Evolutionary conservation across 2,329 filamentous ascomycete genomes (phyloP).

Genomic region (Diaporthe sp.): DNA sequence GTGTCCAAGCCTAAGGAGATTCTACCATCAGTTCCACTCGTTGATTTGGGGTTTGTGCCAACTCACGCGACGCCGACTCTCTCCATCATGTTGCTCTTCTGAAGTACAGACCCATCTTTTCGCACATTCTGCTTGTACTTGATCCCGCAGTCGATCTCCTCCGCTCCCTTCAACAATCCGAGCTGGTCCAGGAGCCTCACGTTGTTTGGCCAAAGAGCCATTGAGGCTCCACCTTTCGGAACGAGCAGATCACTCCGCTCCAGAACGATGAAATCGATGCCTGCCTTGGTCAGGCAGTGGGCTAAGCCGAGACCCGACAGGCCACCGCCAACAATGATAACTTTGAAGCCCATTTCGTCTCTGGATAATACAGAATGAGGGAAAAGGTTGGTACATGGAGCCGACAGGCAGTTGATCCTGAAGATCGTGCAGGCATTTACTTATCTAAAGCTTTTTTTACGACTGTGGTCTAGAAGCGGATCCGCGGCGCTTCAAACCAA

Average conservation of each 20-base stretch:
- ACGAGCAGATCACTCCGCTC: slow-evolving; percentile 46
- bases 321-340: slow-evolving; percentile 51
- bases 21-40: slow-evolving; percentile 3
- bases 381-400: neutral
- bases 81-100: slow-evolving; percentile 43
- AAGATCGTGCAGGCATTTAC: slow-evolving; percentile 1
- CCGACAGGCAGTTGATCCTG: neutral
- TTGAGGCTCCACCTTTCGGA: slow-evolving; percentile 44
- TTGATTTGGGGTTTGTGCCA: neutral
- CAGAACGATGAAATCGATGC: slow-evolving; percentile 50
- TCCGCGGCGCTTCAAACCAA: slow-evolving; percentile 2
- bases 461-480: slow-evolving; percentile 5
- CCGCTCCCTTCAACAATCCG: slow-evolving; percentile 45
- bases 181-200: slow-evolving; percentile 49
- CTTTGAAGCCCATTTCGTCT: slow-evolving; percentile 41
- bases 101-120: slow-evolving; percentile 43
- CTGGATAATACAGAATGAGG: neutral
- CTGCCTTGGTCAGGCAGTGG: slow-evolving; percentile 49
- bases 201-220: slow-evolving; percentile 47
- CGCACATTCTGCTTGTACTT: slow-evolving; percentile 43
- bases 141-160: slow-evolving; percentile 40
- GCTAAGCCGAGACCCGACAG: slow-evolving; percentile 49
- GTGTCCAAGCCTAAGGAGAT: slow-evolving; percentile 44
- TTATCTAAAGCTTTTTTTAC: slow-evolving; percentile 25
- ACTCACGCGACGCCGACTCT: slow-evolving; percentile 39